A percentile compares a stretch with the other conserved stretches of the same genome.
Evolutionary conservation across 805 yeast genomes (phyloP).

Genomic region (Ogataea populi-albae): DNA sequence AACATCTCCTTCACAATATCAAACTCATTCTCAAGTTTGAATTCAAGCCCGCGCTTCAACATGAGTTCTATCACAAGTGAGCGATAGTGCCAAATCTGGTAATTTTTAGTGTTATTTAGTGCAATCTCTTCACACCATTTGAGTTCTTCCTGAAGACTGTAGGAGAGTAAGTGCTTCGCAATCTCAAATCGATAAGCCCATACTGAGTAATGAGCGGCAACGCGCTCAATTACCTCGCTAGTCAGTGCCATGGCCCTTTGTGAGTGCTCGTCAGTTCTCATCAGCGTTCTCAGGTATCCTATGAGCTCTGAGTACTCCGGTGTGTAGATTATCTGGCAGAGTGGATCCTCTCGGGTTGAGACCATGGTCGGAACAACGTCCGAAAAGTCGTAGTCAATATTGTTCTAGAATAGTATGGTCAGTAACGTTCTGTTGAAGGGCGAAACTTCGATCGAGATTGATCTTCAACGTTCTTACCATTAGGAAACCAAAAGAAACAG

Average conservation of each 20-base stretch:
- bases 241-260: conserved; percentile 72
- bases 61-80: conserved; percentile 52
- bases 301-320: conserved; percentile 64
- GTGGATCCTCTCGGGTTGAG: conserved; percentile 13
- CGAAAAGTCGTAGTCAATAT: conserved; percentile 11
- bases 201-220: conserved; percentile 89
- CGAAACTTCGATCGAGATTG: too few species aligned
- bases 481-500: too few species aligned
- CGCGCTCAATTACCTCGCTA: conserved; percentile 54
- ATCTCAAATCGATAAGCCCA: conserved; percentile 74
- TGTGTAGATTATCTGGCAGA: conserved; percentile 68
- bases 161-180: conserved; percentile 35
- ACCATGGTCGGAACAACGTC: conserved; percentile 13
- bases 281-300: conserved; percentile 59
- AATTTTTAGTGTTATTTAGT: conserved; percentile 77
- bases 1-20: conserved; percentile 68
- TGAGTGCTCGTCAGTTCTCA: conserved; percentile 58
- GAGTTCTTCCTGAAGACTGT: conserved; percentile 51
- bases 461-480: too few species aligned
- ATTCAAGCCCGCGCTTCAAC: conserved; percentile 19
- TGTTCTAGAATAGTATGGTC: neutral
- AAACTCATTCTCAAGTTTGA: conserved; percentile 53
- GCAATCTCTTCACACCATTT: conserved; percentile 80
- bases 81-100: conserved; percentile 96
- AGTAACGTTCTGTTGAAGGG: neutral